Conservation (phyloP, 495 filamentous ascomycete species). For the Aspergillus asperescens region DNA sequence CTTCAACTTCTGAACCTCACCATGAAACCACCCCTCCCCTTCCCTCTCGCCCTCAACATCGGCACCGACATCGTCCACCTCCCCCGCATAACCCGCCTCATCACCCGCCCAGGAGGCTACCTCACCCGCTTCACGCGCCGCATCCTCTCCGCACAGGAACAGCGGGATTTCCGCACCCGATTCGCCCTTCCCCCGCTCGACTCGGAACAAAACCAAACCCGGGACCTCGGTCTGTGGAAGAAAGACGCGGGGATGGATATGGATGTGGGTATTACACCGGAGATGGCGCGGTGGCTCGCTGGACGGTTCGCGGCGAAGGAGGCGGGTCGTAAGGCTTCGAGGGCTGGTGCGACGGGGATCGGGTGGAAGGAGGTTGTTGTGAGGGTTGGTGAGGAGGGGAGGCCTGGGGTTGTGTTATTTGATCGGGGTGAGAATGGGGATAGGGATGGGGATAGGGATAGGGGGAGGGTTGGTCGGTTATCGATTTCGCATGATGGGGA, state of each 20-base stretch:
- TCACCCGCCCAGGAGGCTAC: conserved; percentile 36
- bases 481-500: conserved; percentile 58
- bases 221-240: too few relatives aligned
- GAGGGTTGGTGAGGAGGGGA: conserved; percentile 11
- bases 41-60: conserved; percentile 41
- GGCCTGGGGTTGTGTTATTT: conserved; percentile 41
- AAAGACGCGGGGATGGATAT: not conserved
- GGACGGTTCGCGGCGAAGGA: conserved; percentile 48
- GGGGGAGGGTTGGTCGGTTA: conserved; percentile 32
- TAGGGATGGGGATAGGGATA: conserved; percentile 4
- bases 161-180: conserved; percentile 35
- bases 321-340: conserved; percentile 45
- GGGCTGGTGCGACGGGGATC: conserved; percentile 34
- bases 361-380: conserved; percentile 41
- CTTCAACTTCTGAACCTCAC: not conserved
- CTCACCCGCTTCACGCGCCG: conserved; percentile 47
- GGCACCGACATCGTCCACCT: conserved; percentile 53
- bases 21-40: conserved; percentile 29
- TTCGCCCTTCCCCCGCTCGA: conserved; percentile 23
- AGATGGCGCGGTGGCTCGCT: conserved; percentile 44
- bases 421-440: conserved; percentile 11
- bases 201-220: not conserved
- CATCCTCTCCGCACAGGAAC: conserved; percentile 45
- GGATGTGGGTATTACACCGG: conserved; percentile 17
- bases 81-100: conserved; percentile 44